These are phyloP conservation scores for Cryphonectria radicalis DNA, from an alignment of 2,329 filamentous ascomycete species.

Conservation along the genomic window DNA sequence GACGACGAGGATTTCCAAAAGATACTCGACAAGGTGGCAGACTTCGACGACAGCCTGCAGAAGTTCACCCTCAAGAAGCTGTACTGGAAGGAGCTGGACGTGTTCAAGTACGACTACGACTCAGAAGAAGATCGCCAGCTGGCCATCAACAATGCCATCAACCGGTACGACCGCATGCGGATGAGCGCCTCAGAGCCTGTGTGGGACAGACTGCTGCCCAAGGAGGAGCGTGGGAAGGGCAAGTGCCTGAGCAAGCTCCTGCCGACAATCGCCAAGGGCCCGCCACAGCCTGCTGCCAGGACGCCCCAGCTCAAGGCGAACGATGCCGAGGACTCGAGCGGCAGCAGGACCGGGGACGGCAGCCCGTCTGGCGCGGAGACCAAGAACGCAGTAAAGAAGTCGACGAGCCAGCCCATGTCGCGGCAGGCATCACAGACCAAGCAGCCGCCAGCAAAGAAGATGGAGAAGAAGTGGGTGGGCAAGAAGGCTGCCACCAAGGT, in stretches of 20 bases:
- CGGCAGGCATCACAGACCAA: conserved; percentile 57
- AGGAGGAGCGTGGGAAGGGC: conserved; percentile 62
- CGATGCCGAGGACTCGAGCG: conserved; percentile 54
- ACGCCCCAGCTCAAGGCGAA: conserved; percentile 56
- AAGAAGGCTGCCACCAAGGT: conserved; percentile 46
- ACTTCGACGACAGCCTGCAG: conserved; percentile 51
- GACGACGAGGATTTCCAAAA: conserved; percentile 57
- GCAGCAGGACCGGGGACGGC: conserved; percentile 47
- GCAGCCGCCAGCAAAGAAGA: conserved; percentile 56
- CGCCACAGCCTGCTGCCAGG: conserved; percentile 52
- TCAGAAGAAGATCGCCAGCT: conserved; percentile 59
- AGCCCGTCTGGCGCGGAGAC: conserved; percentile 40
- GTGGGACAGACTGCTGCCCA: conserved; percentile 65
- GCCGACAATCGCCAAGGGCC: conserved; percentile 59
- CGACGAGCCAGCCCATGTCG: conserved; percentile 50
- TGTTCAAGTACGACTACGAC: conserved; percentile 64
- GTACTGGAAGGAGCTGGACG: conserved; percentile 67
- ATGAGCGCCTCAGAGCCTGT: conserved; percentile 59
- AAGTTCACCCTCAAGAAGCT: conserved; percentile 61
- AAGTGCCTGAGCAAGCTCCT: conserved; percentile 66
- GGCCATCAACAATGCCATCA: conserved; percentile 65
- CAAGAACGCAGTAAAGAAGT: conserved; percentile 38
- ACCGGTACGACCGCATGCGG: conserved; percentile 62
- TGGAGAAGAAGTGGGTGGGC: conserved; percentile 56
- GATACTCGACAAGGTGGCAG: conserved; percentile 62